A percentile compares a stretch with the other conserved stretches of the same genome.
These are phyloP conservation scores for Astrephomene gubernaculifera DNA, from an alignment of 139 green algal genomes.

Conservation along the genomic window DNA sequence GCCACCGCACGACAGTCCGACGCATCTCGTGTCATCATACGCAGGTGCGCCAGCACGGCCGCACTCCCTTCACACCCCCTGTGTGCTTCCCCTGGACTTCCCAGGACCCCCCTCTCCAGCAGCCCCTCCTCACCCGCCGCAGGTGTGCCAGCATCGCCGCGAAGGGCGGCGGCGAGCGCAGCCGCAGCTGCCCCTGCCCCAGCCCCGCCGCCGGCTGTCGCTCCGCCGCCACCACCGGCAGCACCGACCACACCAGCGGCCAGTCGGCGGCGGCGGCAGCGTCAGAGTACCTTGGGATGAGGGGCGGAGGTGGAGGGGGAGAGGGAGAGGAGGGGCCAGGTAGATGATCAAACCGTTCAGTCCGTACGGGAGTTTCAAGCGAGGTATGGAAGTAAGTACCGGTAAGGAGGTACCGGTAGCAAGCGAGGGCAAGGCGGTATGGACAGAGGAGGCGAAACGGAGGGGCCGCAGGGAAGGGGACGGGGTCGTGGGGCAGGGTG, in stretches of 20 bases:
- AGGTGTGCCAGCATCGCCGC: conserved; percentile 63
- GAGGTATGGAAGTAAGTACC: too few relatives aligned
- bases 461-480: too few relatives aligned
- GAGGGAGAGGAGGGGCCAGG: background rate
- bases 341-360: background rate
- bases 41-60: too few relatives aligned
- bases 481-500: too few relatives aligned
- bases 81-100: too few relatives aligned
- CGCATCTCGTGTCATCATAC: too few relatives aligned
- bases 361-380: too few relatives aligned
- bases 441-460: too few relatives aligned
- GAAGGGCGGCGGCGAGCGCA: conserved; percentile 66
- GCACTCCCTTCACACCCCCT: too few relatives aligned
- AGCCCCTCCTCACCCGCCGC: conserved; percentile 40
- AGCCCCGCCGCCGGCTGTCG: conserved; percentile 42
- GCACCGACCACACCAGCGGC: conserved; percentile 67
- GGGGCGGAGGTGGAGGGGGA: background rate
- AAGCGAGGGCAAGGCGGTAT: too few relatives aligned
- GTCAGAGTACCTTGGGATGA: conserved; percentile 19
- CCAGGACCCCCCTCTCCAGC: background rate
- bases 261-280: conserved; percentile 67
- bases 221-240: conserved; percentile 54
- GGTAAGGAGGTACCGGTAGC: too few relatives aligned
- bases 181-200: conserved; percentile 50
- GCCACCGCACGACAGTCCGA: too few relatives aligned